phyloP scores from a whole-genome alignment of 1,284 basidiomycete genomes.

The Marasmius fiardii region DNA sequence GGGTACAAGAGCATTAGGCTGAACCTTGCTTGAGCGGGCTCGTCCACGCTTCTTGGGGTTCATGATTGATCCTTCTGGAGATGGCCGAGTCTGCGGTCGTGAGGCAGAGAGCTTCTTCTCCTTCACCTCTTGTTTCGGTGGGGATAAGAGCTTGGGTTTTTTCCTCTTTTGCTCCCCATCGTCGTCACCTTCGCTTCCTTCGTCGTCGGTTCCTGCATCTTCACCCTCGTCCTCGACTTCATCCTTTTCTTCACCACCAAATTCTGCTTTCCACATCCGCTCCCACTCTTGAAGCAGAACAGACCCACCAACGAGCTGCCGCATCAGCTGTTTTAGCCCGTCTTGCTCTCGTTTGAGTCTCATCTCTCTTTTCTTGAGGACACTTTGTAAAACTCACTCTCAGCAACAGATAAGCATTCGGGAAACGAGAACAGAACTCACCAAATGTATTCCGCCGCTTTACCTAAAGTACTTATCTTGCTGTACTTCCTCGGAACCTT shows the following conservation, averaged over 20 bases:
- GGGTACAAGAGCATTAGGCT: slow-evolving; percentile 4
- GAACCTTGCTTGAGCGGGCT: slow-evolving; percentile 64
- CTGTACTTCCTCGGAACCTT: slow-evolving; percentile 81
- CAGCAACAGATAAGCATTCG: background rate
- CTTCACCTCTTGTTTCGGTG: slow-evolving; percentile 25
- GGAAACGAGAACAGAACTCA: slow-evolving; percentile 22
- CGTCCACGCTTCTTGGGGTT: slow-evolving; percentile 76
- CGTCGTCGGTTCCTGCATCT: slow-evolving; percentile 47
- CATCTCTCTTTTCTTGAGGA: slow-evolving; percentile 69
- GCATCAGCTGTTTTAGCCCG: slow-evolving; percentile 63
- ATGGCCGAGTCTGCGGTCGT: slow-evolving; percentile 13
- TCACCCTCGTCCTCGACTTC: slow-evolving; percentile 58
- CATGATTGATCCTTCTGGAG: slow-evolving; percentile 16
- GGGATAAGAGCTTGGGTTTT: slow-evolving; percentile 44
- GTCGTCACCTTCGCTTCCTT: slow-evolving; percentile 54
- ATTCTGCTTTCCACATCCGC: slow-evolving; percentile 62
- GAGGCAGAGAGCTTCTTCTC: slow-evolving; percentile 28
- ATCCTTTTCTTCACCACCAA: slow-evolving; percentile 73
- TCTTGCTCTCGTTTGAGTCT: slow-evolving; percentile 70
- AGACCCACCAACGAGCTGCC: slow-evolving; percentile 67
- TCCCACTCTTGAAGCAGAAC: slow-evolving; percentile 72
- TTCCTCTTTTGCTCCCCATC: slow-evolving; percentile 56
- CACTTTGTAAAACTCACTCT: slow-evolving; percentile 33
- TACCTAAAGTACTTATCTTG: slow-evolving; percentile 80
- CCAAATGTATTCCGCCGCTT: slow-evolving; percentile 78